Conservation (phyloP, 2,329 filamentous ascomycete species). For the Phyllosticta citriasiana region DNA sequence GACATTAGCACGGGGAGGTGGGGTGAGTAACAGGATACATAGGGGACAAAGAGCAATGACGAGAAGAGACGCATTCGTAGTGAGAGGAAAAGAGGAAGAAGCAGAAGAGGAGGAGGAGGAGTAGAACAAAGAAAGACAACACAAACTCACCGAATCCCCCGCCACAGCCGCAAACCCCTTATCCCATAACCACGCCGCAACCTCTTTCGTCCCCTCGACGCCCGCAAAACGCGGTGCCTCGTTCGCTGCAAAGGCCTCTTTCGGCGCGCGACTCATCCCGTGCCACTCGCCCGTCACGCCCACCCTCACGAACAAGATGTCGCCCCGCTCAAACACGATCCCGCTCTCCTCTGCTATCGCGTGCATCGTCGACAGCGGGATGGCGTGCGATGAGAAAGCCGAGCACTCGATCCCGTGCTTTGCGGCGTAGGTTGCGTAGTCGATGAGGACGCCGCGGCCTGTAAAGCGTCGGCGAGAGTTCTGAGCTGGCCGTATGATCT, state of each 20-base stretch:
- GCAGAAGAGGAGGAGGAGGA: neutral
- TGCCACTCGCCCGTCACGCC: conserved; percentile 27
- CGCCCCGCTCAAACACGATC: conserved; percentile 11
- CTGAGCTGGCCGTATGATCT: too few relatives aligned
- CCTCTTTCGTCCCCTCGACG: conserved; percentile 27
- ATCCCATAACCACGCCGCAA: conserved; percentile 38
- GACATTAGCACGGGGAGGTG: neutral
- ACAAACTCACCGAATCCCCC: conserved; percentile 26
- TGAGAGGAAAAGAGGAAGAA: neutral
- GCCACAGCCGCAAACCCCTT: conserved; percentile 37
- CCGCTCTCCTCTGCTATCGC: conserved; percentile 9
- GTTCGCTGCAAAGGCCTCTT: conserved; percentile 20
- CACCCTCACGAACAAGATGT: conserved; percentile 28
- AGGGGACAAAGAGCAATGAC: neutral
- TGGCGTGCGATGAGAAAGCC: conserved; percentile 6
- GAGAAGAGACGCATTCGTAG: neutral
- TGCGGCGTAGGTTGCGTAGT: neutral
- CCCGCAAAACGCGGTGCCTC: conserved; percentile 28
- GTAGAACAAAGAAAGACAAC: neutral
- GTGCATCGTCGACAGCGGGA: conserved; percentile 13
- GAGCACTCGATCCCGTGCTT: conserved; percentile 4
- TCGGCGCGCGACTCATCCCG: conserved; percentile 13
- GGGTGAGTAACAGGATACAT: neutral
- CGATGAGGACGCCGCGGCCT: conserved; percentile 10
- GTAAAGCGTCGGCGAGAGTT: too few relatives aligned